Conservation (phyloP, 257 asterid genomes). For the Lavandula angustifolia region DNA sequence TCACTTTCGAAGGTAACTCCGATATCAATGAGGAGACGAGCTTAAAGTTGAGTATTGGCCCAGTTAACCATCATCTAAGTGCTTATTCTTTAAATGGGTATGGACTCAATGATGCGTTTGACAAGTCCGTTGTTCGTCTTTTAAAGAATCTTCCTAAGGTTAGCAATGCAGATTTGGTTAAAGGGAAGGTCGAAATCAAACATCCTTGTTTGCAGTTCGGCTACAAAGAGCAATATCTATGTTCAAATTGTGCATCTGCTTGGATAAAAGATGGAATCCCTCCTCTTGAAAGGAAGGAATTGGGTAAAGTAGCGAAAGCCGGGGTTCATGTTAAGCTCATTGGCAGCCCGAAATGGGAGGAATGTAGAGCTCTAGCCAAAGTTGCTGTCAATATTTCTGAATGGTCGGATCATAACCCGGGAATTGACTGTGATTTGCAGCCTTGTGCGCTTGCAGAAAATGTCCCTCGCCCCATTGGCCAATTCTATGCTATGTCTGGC, state of each 20-base stretch:
- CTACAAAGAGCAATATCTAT: conserved; percentile 63
- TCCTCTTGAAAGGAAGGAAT: conserved; percentile 46
- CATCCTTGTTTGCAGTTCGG: conserved; percentile 96
- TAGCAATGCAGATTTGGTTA: conserved; percentile 50
- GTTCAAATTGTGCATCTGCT: conserved; percentile 66
- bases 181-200: conserved; percentile 61
- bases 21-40: conserved; percentile 51
- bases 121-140: conserved; percentile 81
- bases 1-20: conserved; percentile 76
- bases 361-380: conserved; percentile 78
- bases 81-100: conserved; percentile 94
- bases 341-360: conserved; percentile 92
- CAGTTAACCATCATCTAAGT: conserved; percentile 73
- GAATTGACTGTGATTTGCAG: conserved; percentile 71
- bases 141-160: conserved; percentile 59
- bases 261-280: conserved; percentile 52
- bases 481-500: conserved; percentile 92
- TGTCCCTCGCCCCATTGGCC: conserved; percentile 80
- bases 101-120: conserved; percentile 97
- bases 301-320: conserved; percentile 45
- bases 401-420: conserved; percentile 66
- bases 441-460: conserved; percentile 83
- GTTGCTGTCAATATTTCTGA: conserved; percentile 76
- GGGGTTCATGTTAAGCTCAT: conserved; percentile 60
- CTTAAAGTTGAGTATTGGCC: conserved; percentile 74